Base-by-base conservation (phyloP, 345 rosid species). In the Camelina neglecta region DNA sequence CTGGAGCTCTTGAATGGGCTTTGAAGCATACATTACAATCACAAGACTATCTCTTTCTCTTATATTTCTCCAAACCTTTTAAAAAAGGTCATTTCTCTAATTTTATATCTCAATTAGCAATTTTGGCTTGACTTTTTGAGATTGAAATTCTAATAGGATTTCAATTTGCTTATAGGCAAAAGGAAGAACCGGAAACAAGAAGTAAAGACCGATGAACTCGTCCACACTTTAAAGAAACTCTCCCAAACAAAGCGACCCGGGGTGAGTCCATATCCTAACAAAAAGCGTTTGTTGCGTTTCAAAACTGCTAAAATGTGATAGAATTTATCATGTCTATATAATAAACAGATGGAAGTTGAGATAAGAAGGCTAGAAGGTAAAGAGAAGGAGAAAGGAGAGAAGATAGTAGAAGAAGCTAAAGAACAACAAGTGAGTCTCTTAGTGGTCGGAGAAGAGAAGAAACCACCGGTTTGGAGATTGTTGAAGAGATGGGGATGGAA, bases 1-100 rank as follows among this genome's bases (percentile, higher is more conserved):
- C 79, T 31, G 91, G 86, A 24, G 97, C 94, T n/a, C 96, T 91
- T 70, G 96, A 93, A 73, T 90, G 98, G 98, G 86, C 93, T 24
- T 76, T 93, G 42, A 82, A 91, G 57, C 94, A 87, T 56, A 72
- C 91, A 26, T 65, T 91, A 68, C 90, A 86, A 49, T 65, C 55
- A 62, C 84, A 86, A 21, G 96, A 89, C 33, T 76, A 88, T 67
- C 72, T 93, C 44, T 72, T 91, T 79, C 94, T 93, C 55, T 81
- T 93, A 2, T 83, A 73, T 65, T 82, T 90, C 48, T 68, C 73
- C 74, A 89, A 82, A 73, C 81, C 84, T 50, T 72, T 74, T 50
- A 69, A 31, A 55, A 76, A 72, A 73, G 95, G 96, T 90, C 29
- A 13, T 48, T 18, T 67, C 49, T 20, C 16, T 33, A 50, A 7